Evolutionary conservation across 2,329 filamentous ascomycete species (phyloP), one percentile per base, ranked within the genome.

Genomic region (Chalara sp.): DNA sequence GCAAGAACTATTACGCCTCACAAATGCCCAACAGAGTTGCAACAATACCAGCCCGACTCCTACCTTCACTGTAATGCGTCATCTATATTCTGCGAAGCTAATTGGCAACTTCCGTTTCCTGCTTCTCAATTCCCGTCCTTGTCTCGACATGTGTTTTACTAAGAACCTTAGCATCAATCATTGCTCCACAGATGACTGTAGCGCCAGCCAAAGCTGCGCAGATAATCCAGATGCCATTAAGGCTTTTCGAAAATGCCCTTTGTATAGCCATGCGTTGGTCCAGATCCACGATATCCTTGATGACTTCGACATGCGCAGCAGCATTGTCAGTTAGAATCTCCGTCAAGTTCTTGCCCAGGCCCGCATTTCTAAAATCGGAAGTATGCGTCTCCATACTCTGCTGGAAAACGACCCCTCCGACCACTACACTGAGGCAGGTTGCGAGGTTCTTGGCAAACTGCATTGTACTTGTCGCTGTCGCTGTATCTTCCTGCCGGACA

Each of bases 81-180:
- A 21, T 21, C 21, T 21, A 21, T 21, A 21, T 21, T 21, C 21
- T 21, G 3, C 21, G 21, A 21, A 21, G 21, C 21, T 21, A 21
- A 21, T 21, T 21, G 21, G 21, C 21, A 21, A 21, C 21, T 21
- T 21, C 21, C 21, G 21, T 21, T 21, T 21, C 21, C 3, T 21
- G 21, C 21, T n/a, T n/a, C 41, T 44, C 28, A 4, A 49, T 50
- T 1, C 76, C 76, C 10, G 76, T 79, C 62, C 69, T 74, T 10
- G 73, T 77, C 63, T 78, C 76, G 2, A 65, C 68, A 56, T 79
- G 75, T 56, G 76, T 73, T 35, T 64, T 70, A 43, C 66, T 74
- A 63, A 79, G 55, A 8, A 65, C 54, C 12, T 55, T 55, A 44
- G 73, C 71, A 48, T 68, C 65, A 46, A 78, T 67, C 50, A 76